Percentiles rank a stretch among this genome's conserved stretches.
phyloP scores from a whole-genome alignment of 1,284 basidiomycete genomes.

The Ustilago trichophora region DNA sequence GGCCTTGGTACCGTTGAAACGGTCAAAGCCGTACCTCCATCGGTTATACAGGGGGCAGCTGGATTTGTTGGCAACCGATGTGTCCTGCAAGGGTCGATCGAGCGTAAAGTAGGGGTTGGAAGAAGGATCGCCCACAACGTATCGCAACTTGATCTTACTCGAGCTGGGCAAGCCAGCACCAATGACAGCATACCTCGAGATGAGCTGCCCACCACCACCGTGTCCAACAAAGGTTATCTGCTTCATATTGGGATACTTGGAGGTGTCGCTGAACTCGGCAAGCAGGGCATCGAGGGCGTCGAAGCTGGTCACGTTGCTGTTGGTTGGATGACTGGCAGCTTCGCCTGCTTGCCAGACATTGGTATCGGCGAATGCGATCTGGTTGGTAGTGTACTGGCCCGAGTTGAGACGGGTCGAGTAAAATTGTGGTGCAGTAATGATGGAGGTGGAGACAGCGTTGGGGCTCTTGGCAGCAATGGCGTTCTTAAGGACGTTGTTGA shows the following conservation, averaged over 20 bases:
- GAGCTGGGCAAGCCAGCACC: conserved; percentile 36
- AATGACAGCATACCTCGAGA: conserved; percentile 59
- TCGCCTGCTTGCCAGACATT: conserved; percentile 62
- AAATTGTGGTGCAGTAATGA: conserved; percentile 61
- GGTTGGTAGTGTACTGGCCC: conserved; percentile 50
- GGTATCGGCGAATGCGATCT: conserved; percentile 54
- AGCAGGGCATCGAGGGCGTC: conserved; percentile 61
- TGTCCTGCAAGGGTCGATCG: conserved; percentile 54
- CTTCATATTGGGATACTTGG: conserved; percentile 54
- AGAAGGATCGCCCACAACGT: conserved; percentile 63
- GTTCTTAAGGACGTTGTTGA: conserved; percentile 48
- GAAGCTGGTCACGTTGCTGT: conserved; percentile 50
- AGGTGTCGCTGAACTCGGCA: conserved; percentile 47
- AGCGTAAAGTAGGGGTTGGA: conserved; percentile 58
- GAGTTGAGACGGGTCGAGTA: conserved; percentile 57
- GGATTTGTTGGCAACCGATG: conserved; percentile 34
- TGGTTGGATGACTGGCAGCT: conserved; percentile 49
- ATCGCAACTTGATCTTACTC: conserved; percentile 49
- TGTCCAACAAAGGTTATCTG: conserved; percentile 63
- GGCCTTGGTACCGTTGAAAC: conserved; percentile 45
- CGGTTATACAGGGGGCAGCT: conserved; percentile 56
- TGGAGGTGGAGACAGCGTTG: conserved; percentile 30
- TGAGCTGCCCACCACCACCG: conserved; percentile 62
- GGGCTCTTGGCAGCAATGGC: conserved; percentile 36
- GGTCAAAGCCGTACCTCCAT: conserved; percentile 62